Evolutionary conservation across 345 rosid genomes (phyloP), one percentile per base, ranked within the genome.

Genomic region (Linum trigynum): DNA sequence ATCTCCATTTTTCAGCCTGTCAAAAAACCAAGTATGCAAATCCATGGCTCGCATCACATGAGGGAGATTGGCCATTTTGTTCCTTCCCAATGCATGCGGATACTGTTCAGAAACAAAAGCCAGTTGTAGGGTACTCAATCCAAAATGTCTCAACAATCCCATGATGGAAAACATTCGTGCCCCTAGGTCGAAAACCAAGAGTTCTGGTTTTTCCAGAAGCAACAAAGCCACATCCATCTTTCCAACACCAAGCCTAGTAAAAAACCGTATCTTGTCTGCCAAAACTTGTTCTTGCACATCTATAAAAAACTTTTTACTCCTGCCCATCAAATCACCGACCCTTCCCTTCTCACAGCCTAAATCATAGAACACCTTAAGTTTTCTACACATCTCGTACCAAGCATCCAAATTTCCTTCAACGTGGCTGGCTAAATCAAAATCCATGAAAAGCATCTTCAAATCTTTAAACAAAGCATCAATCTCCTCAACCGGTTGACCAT

Each of bases 41-140:
- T 66, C 70, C 70, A 67, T 62, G 55, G 77, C 73, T 69, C 53
- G 65, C 69, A 74, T 55, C 60, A 67, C 86, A 69, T 75, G 40
- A 65, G 95, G 91, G 61, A 88, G 76, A 77, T 88, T 88, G 41
- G 75, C 82, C 85, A 88, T 77, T 56, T 56, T 65, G 61, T 74
- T 74, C 56, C 64, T 69, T 1, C 77, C 77, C 64, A 74, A n/a
- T 45, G 62, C 73, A 57, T 74, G 43, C n/a, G 73, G 67, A 41
- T 69, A 74, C 38, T 36, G 61, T 7, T 41, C 67, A 40, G 59
- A 55, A 16, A 71, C 41, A 50, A 41, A 59, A 59, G 70, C 67
- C 65, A 79, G 68, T 70, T 84, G 80, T 56, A 75, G 58, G 2
- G 55, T 45, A 39, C 76, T 80, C 75, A 81, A 72, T 57, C 85